phyloP scores from a whole-genome alignment of 1,139 yeast genomes.

The Suhomyces ambrosiae region DNA sequence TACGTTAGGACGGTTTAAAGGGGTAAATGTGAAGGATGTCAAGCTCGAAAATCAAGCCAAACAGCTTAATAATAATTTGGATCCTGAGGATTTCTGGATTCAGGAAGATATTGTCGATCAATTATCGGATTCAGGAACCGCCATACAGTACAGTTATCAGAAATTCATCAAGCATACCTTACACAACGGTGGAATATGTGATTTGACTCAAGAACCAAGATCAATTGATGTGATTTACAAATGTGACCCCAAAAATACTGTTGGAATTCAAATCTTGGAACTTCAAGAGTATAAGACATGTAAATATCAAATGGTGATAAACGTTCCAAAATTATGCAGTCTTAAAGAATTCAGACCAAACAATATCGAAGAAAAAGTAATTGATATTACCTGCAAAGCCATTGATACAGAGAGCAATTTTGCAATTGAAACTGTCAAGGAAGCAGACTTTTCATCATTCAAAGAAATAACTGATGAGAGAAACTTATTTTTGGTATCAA shows the following conservation, averaged over 20 bases:
- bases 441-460: constrained; percentile 2
- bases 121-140: constrained; percentile 17
- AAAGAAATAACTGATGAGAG: constrained; percentile 1
- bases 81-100: constrained; percentile 23
- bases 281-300: constrained; percentile 73
- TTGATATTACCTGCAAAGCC: constrained; percentile 46
- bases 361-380: constrained; percentile 34
- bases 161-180: constrained; percentile 56
- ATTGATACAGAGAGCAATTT: constrained; percentile 22
- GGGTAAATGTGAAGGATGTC: constrained; percentile 23
- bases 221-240: constrained; percentile 63
- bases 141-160: constrained; percentile 12
- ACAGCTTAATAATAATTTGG: constrained; percentile 8
- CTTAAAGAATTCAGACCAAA: constrained; percentile 50
- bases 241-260: constrained; percentile 51
- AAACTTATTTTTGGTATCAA: constrained; percentile 3
- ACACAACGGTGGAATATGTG: constrained; percentile 70
- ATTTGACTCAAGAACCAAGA: constrained; percentile 65
- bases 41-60: constrained; percentile 29
- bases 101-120: constrained; percentile 25
- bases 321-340: constrained; percentile 60
- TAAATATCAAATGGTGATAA: constrained; percentile 63
- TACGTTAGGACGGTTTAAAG: constrained; percentile 48
- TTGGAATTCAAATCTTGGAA: constrained; percentile 30
- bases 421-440: neutral